Evolutionary conservation across 1,139 yeast genomes (phyloP), one percentile per base, ranked within the genome.

Genomic region (Geotrichum bryndzae): DNA sequence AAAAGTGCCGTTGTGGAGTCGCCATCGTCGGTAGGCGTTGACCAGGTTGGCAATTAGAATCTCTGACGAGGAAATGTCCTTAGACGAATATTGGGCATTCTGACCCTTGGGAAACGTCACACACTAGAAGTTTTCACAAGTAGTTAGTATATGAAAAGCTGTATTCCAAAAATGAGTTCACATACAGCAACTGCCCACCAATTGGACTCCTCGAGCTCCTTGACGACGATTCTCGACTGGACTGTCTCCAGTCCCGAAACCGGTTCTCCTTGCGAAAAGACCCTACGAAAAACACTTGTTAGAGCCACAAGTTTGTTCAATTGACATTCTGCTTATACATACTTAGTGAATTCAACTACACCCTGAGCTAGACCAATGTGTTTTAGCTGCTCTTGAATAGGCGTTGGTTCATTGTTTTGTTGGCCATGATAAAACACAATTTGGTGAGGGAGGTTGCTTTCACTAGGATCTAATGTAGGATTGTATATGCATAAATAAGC

Each of bases 341-440:
- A 62, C 64, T 58, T 60, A 53, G 70, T 64, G 57, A 72, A 66
- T 62, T 69, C 74, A 7, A 69, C 68, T 23, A 72, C 68, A 0
- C 74, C 74, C 56, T 72, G 74, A 3, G 73, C 71, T 22, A 72
- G 64, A 1, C 74, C 74, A 22, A 72, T 68, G 45, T 70, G 68
- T 33, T 72, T 60, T 18, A 72, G 66, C 56, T 68, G 67, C 29
- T 64, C 63, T 45, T 69, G 67, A 25, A 64, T 54, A 1, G 67
- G 65, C 22, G 66, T 62, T 4, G 65, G 64, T 22, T 64, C 56
- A 0, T 58, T 60, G 2, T 66, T 64, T 10, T 60, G 61, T 15
- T 60, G 50, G 11, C 66, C 67, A 61, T 70, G 67, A 59, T 68
- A 70, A 56, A 68, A 71, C 48, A 71, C 70, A 27, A 72, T 65